Evolutionary conservation across 1,284 basidiomycete species (phyloP), one percentile per base, ranked within the genome.

Genomic region (Termitomyces sp.): DNA sequence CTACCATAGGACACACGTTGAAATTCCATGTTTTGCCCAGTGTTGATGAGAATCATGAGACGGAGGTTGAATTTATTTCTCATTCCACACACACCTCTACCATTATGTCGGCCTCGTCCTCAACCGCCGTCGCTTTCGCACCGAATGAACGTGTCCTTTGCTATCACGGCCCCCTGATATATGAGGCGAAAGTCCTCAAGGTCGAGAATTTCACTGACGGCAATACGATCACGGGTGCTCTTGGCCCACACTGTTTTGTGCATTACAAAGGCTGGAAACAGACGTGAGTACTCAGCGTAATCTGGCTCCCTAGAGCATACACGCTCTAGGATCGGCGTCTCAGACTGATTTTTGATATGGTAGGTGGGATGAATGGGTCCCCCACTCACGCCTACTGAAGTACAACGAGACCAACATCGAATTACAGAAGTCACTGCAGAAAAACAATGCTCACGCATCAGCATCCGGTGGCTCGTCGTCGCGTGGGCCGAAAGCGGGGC

Each of bases 201-300:
- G 77, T 82, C 1, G 86, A 92, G 65, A 82, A 78, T 49, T 90
- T 86, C 78, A 84, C 88, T 54, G 87, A 89, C 63, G 74, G 78
- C 3, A 86, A 82, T 52, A 84, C 88, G 6, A 78, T 83, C 41
- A 78, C 81, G 4, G 88, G 89, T 2, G 71, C 75, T 5, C 72
- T 82, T 1, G 94, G 94, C 1, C 83, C 85, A 5, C 92, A 97
- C 65, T 99, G 93, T 70, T 88, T 91, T 60, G 95, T 99, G 24
- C 97, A 99, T 72, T 99, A 99, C 79, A 95, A 97, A 69, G 97
- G 97, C 4, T 99, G 97, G 97, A 99, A 98, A 71, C 91, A 94
- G 72, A 95, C 92, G 87, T 95, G 68, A 70, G 92, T 81, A 28
- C 2, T 38, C 46, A 26, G n/a, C 3, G 1, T 5, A 8, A 34